A percentile compares a stretch with the other conserved stretches of the same genome.
phyloP scores from a whole-genome alignment of 495 filamentous ascomycete genomes.

The Sporormia fimetaria region DNA sequence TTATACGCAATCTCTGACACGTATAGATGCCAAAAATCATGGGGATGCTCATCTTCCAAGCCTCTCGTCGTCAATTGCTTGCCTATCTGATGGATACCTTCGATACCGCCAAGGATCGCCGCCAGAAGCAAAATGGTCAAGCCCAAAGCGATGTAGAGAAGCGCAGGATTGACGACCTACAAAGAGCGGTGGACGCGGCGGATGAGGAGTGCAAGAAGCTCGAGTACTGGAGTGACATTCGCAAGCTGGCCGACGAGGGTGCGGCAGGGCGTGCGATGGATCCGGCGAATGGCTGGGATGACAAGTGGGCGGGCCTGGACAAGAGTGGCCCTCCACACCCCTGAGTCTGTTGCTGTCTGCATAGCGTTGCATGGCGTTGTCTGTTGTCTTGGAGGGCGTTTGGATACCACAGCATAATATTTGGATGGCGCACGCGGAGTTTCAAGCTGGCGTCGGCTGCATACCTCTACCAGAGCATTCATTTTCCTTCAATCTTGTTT shows the following conservation, averaged over 20 bases:
- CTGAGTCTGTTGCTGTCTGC: too few species aligned
- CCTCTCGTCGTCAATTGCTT: slow-evolving; percentile 67
- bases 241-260: slow-evolving; percentile 46
- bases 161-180: slow-evolving; percentile 42
- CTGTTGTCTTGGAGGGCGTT: background rate
- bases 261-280: slow-evolving; percentile 39
- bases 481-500: slow-evolving; percentile 2
- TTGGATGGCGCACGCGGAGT: background rate
- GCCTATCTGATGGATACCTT: slow-evolving; percentile 51
- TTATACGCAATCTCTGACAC: slow-evolving; percentile 2
- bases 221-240: slow-evolving; percentile 68
- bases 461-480: background rate
- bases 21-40: slow-evolving; percentile 68
- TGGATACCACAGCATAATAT: too few species aligned
- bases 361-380: too few species aligned
- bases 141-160: slow-evolving; percentile 25
- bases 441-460: too few species aligned
- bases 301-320: slow-evolving; percentile 21
- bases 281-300: slow-evolving; percentile 15
- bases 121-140: slow-evolving; percentile 26
- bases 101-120: slow-evolving; percentile 39
- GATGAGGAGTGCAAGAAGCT: slow-evolving; percentile 56
- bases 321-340: slow-evolving; percentile 20
- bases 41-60: slow-evolving; percentile 76
- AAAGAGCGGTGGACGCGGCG: slow-evolving; percentile 47